Percentiles rank a stretch among this genome's conserved stretches.
Evolutionary conservation across 768 basidiomycete species (phyloP).

Genomic region (Podaxis mareebaensis): DNA sequence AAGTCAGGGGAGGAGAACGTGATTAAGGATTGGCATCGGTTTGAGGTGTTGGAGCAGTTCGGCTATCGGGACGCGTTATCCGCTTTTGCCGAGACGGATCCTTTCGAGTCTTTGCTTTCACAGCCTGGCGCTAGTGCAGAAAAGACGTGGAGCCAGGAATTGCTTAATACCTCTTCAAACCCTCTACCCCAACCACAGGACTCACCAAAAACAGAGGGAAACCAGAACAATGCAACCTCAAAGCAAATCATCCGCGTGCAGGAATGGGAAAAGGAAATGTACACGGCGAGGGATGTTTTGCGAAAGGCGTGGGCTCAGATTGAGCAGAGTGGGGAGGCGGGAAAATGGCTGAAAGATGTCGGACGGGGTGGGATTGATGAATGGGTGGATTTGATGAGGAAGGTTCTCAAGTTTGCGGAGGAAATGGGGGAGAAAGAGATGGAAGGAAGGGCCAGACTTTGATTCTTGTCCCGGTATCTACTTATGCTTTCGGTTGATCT

Average conservation of each 20-base stretch:
- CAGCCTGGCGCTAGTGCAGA: not conserved
- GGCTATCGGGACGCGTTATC: constrained; percentile 64
- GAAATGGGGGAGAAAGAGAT: constrained; percentile 21
- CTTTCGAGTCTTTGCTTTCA: not conserved
- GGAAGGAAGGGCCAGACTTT: constrained; percentile 13
- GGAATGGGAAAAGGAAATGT: constrained; percentile 62
- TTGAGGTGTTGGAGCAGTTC: constrained; percentile 58
- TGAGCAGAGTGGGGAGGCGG: constrained; percentile 56
- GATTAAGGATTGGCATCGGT: constrained; percentile 57
- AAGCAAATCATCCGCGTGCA: constrained; percentile 32
- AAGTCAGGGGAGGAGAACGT: constrained; percentile 28
- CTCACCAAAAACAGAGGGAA: constrained; percentile 5
- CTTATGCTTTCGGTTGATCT: not conserved
- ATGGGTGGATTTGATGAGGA: constrained; percentile 54
- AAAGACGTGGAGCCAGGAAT: not conserved
- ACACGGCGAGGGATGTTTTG: constrained; percentile 45
- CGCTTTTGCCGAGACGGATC: constrained; percentile 39
- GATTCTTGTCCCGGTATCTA: not conserved
- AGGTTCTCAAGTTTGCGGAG: constrained; percentile 32
- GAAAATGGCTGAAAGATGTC: constrained; percentile 62
- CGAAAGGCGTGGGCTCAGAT: constrained; percentile 59
- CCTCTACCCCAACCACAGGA: constrained; percentile 21
- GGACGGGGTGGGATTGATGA: constrained; percentile 58
- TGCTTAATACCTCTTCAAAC: not conserved
- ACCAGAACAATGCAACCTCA: not conserved